A percentile compares a stretch with the other conserved stretches of the same genome.
Evolutionary conservation across 2,329 filamentous ascomycete genomes (phyloP).

Genomic region (Ceratocystis variospora): DNA sequence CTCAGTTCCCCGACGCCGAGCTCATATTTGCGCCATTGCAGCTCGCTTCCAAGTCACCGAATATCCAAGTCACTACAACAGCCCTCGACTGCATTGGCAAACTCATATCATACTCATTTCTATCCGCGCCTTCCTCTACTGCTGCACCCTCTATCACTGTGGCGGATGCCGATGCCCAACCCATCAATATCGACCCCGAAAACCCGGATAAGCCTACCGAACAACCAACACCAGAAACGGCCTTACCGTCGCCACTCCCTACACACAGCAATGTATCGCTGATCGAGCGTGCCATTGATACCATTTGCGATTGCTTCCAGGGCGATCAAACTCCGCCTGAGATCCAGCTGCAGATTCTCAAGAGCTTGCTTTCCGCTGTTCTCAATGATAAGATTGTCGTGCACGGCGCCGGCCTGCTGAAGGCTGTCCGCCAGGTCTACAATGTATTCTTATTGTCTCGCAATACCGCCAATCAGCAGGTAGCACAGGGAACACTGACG

Average conservation of each 20-base stretch:
- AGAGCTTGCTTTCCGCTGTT: constrained; percentile 87
- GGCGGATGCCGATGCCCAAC: constrained; percentile 5
- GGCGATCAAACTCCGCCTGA: constrained; percentile 85
- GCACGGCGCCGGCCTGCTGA: constrained; percentile 86
- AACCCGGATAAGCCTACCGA: neutral
- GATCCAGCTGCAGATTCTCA: constrained; percentile 94
- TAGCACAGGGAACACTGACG: constrained; percentile 89
- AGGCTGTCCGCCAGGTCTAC: constrained; percentile 94
- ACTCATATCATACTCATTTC: constrained; percentile 97
- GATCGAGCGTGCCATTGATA: constrained; percentile 95
- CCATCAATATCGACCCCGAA: neutral
- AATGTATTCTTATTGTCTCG: constrained; percentile 96
- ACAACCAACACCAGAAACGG: constrained; percentile 34
- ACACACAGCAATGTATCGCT: constrained; percentile 44
- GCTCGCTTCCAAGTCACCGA: constrained; percentile 75
- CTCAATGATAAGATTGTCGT: constrained; percentile 98
- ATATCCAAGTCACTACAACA: constrained; percentile 71
- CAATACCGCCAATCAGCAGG: constrained; percentile 86
- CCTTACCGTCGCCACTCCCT: constrained; percentile 21
- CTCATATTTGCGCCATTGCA: constrained; percentile 83
- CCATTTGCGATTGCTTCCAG: constrained; percentile 98
- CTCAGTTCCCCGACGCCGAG: constrained; percentile 74
- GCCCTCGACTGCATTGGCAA: constrained; percentile 97
- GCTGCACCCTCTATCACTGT: neutral
- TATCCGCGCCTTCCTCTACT: constrained; percentile 44